Evolutionary conservation across 2,329 filamentous ascomycete species (phyloP).

Genomic region (Penicillium sp.): DNA sequence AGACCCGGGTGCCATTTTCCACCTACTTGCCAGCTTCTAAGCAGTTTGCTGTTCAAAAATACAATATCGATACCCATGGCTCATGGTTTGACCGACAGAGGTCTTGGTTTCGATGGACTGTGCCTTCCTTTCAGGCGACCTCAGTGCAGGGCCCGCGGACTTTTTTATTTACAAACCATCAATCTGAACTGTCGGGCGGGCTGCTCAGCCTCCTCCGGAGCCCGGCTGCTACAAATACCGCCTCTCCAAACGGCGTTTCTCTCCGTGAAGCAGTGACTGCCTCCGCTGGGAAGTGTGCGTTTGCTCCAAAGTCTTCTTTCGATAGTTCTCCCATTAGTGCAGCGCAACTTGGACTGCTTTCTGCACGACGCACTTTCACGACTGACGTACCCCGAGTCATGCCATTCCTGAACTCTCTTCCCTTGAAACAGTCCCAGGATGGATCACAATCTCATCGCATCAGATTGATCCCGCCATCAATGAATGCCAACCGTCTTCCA

Average conservation of each 20-base stretch:
- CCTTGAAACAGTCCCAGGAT: constrained; percentile 5
- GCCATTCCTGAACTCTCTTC: constrained; percentile 32
- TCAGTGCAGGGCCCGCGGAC: constrained; percentile 17
- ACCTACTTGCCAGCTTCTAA: constrained; percentile 36
- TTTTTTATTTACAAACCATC: constrained; percentile 32
- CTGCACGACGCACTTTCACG: constrained; percentile 33
- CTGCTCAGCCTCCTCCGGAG: constrained; percentile 33
- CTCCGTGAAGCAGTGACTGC: constrained; percentile 38
- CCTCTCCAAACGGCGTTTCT: constrained; percentile 2
- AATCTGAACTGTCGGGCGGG: constrained; percentile 31
- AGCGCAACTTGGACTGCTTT: constrained; percentile 30
- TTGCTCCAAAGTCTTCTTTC: constrained; percentile 26
- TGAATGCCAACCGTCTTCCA: constrained; percentile 26
- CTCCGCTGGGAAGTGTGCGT: constrained; percentile 41
- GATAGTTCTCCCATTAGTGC: constrained; percentile 26
- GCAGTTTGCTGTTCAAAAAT: constrained; percentile 25
- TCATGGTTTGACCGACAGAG: constrained; percentile 34
- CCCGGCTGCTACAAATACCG: constrained; percentile 1
- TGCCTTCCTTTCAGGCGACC: constrained; percentile 24
- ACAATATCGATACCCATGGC: constrained; percentile 23
- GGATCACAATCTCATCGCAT: constrained; percentile 27
- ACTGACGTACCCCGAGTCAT: constrained; percentile 34
- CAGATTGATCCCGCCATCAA: constrained; percentile 33
- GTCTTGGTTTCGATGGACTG: constrained; percentile 41
- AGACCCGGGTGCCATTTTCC: constrained; percentile 29